A percentile compares a stretch with the other conserved stretches of the same genome.
phyloP scores from a whole-genome alignment of 116 monocot genomes.

The Dioscorea cayenensis region DNA sequence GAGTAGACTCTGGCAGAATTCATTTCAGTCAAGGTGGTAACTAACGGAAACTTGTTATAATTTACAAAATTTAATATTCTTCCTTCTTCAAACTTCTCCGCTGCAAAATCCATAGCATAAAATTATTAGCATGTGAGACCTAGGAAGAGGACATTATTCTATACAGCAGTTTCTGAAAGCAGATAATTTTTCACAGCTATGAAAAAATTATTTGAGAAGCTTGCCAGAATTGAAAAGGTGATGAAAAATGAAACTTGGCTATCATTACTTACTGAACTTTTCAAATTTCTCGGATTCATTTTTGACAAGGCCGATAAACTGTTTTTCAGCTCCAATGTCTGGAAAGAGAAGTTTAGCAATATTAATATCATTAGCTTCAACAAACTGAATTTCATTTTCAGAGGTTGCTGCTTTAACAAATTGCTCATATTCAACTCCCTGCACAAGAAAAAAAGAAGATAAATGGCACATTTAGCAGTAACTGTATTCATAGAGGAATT shows the following conservation, averaged over 20 bases:
- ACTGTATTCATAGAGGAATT: not conserved
- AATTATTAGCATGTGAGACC: not conserved
- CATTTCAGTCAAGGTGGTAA: constrained; percentile 77
- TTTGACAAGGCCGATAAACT: constrained; percentile 85
- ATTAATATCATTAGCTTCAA: constrained; percentile 46
- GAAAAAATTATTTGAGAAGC: not conserved
- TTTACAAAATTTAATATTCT: constrained; percentile 78
- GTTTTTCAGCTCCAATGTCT: constrained; percentile 23
- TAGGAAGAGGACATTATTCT: not conserved
- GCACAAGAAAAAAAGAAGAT: constrained; percentile 6
- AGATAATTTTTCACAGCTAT: not conserved
- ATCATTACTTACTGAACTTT: constrained; percentile 55
- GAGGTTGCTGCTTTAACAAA: constrained; percentile 76
- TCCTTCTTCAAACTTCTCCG: constrained; percentile 53
- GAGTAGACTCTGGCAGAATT: constrained; percentile 79
- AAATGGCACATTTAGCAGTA: not conserved
- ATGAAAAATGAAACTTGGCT: not conserved
- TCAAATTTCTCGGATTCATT: constrained; percentile 79
- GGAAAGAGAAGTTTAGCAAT: constrained; percentile 78
- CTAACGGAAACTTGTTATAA: constrained; percentile 71
- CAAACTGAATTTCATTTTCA: constrained; percentile 86
- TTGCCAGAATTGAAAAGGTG: not conserved
- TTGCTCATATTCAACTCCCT: constrained; percentile 72
- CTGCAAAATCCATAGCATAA: constrained; percentile 31
- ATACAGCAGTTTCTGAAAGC: not conserved